These are phyloP conservation scores for Leersia perrieri DNA, from an alignment of 176 grass and related monocot species.

Conservation along the genomic window DNA sequence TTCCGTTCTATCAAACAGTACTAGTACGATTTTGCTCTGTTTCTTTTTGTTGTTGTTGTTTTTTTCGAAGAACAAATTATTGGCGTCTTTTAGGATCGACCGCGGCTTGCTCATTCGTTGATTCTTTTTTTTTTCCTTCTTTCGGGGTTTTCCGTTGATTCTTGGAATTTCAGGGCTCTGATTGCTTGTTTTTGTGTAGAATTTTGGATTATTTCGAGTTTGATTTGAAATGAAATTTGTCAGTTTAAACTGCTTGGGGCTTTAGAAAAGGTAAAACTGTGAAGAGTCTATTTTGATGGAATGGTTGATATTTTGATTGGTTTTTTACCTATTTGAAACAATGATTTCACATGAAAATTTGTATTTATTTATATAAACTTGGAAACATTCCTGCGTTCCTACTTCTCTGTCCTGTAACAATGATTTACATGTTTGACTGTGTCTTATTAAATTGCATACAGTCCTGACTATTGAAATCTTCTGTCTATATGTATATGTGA, in stretches of 20 bases:
- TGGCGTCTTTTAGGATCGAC: background rate
- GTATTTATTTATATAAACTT: background rate
- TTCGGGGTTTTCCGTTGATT: background rate
- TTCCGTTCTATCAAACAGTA: background rate
- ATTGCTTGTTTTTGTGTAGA: background rate
- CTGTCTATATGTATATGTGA: background rate
- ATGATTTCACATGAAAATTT: constrained; percentile 3
- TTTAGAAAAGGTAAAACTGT: background rate
- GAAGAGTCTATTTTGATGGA: background rate
- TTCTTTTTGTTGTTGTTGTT: too few relatives aligned
- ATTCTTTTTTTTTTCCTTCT: background rate
- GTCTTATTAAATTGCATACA: background rate
- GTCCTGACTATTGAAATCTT: background rate
- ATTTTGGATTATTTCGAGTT: background rate
- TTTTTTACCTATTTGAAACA: background rate
- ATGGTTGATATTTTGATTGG: background rate
- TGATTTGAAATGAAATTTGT: background rate
- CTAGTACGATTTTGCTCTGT: background rate
- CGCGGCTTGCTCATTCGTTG: background rate
- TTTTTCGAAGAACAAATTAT: background rate
- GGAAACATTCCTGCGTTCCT: background rate
- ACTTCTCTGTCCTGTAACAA: background rate
- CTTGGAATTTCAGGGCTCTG: background rate
- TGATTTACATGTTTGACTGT: background rate
- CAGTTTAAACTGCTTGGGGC: background rate